A percentile compares a stretch with the other conserved stretches of the same genome.
Conservation (phyloP, 2,329 filamentous ascomycete species). For the Colletotrichum gloeosporioides region DNA sequence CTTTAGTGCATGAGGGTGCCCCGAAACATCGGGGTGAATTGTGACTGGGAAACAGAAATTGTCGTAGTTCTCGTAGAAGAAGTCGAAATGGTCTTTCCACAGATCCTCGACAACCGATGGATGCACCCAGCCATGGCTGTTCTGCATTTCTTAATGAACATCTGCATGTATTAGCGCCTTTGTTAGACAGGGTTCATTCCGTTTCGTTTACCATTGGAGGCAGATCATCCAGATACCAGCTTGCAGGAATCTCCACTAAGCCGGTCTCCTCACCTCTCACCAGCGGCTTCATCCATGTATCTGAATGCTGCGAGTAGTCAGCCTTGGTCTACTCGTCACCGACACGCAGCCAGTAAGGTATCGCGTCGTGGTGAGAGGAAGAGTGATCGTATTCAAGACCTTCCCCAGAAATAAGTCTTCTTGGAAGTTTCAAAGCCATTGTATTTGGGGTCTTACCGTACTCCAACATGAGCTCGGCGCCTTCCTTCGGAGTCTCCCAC, state of each 20-base stretch:
- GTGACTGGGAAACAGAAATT: slow-evolving; percentile 81
- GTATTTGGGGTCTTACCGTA: slow-evolving; percentile 52
- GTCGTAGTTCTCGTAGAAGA: slow-evolving; percentile 78
- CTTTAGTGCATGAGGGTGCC: slow-evolving; percentile 72
- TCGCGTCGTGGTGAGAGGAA: slow-evolving; percentile 69
- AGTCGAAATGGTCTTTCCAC: slow-evolving; percentile 72
- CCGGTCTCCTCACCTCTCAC: slow-evolving; percentile 64
- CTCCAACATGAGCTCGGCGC: slow-evolving; percentile 66
- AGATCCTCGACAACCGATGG: slow-evolving; percentile 65
- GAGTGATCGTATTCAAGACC: slow-evolving; percentile 69
- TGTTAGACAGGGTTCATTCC: background rate
- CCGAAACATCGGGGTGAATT: slow-evolving; percentile 76
- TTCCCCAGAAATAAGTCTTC: background rate
- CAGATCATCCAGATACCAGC: slow-evolving; percentile 69
- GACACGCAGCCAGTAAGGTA: slow-evolving; percentile 67
- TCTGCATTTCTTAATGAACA: slow-evolving; percentile 73
- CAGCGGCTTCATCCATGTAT: slow-evolving; percentile 71
- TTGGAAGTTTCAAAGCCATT: background rate
- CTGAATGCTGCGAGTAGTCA: slow-evolving; percentile 66
- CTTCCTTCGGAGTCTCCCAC: slow-evolving; percentile 76
- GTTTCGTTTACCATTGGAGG: slow-evolving; percentile 54
- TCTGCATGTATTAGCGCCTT: slow-evolving; percentile 36
- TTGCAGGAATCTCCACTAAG: slow-evolving; percentile 68
- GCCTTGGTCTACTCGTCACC: slow-evolving; percentile 73
- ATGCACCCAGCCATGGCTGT: slow-evolving; percentile 67